Evolutionary conservation across 2,329 filamentous ascomycete species (phyloP), one percentile per base, ranked within the genome.

Genomic region (Colletotrichum ledebouriae): DNA sequence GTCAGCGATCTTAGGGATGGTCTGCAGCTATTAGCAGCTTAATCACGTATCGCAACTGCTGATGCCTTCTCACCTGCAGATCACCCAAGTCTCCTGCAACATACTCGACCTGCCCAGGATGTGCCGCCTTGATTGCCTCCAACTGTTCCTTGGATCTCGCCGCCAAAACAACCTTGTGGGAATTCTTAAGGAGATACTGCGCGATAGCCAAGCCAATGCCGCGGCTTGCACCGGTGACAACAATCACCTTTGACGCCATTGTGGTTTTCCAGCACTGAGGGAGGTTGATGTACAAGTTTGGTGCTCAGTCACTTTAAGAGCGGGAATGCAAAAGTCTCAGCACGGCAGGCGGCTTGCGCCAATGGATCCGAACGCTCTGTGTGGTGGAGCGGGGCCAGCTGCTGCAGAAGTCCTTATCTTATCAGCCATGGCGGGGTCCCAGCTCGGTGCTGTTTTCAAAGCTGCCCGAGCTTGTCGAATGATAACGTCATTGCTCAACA

Each of bases 141-240:
- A 90, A 76, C 57, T 82, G 80, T 13, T 81, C 81, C 25, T 80
- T 78, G 0, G 85, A 86, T 47, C 89, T 82, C 6, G 89, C 87
- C 10, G 89, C 84, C 15, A 89, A 76, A 42, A 90, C 85, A 15
- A 90, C 83, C 65, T 86, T 88, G 78, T 90, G 87, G 0, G 81
- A 82, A 47, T 83, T 80, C 20, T 78, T 75, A 7, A 91, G 78
- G 34, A 91, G 80, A 52, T 82, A 78, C 46, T 83, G 78, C 3
- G 87, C 80, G 7, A 89, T 79, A 67, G 86, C 86, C 11, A 88
- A 81, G 55, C 89, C 89, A 59, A 91, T 86, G 29, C 89, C 89
- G 65, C 87, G 86, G 77, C 87, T 90, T 17, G 88, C 88, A 34
- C 89, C 89, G 3, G 88, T 90, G 39, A 94, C 82, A 68, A 94